Base-by-base conservation (phyloP, 148 eudicot genomes). In the Vaccinium darrowii region DNA sequence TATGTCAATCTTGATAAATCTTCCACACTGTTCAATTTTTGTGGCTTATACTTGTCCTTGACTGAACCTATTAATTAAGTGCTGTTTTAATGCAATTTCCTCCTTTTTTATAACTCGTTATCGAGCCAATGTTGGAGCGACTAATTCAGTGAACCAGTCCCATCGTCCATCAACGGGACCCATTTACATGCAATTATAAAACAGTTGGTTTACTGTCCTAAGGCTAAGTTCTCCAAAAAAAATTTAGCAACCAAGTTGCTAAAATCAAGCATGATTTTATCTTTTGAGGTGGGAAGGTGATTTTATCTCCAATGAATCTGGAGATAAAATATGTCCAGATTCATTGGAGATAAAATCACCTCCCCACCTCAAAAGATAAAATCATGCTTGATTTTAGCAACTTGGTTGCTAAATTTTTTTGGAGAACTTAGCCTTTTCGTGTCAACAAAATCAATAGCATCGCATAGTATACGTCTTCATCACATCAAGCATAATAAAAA, bases 1-100 rank as follows among this genome's bases (percentile, higher is more conserved):
- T 56, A 27, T 33, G 18, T 18, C 47, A 39, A 56, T 18, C 52
- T 69, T 69, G 74, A 27, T 49, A n/a, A 63, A 36, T 65, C 82
- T 47, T 51, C 27, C 33, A 84, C 50, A 9, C 50, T 51, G 67
- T 19, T 21, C 18, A 39, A 5, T 15, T 43, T 74, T 83, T 83
- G 80, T 75, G 43, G 80, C 27, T 75, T 75, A 43, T 83, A 27
- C 15, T 83, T 83, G 81, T 76, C 73, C 72, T 65, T 14, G 12
- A n/a, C 9, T 7, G 30, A 83, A 58, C 72, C 69, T 13, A 43
- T 21, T 11, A 82, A 23, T 52, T 27, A 69, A 11, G 36, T 83
- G 80, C 54, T 74, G 56, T 83, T 33, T 4, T 23, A 30, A 43
- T 43, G 53, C 12, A 51, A 8, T 51, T 51, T 65, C 11, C 33